Evolutionary conservation across 2,329 filamentous ascomycete species (phyloP), one percentile per base, ranked within the genome.

Genomic region (Colletotrichum musae): DNA sequence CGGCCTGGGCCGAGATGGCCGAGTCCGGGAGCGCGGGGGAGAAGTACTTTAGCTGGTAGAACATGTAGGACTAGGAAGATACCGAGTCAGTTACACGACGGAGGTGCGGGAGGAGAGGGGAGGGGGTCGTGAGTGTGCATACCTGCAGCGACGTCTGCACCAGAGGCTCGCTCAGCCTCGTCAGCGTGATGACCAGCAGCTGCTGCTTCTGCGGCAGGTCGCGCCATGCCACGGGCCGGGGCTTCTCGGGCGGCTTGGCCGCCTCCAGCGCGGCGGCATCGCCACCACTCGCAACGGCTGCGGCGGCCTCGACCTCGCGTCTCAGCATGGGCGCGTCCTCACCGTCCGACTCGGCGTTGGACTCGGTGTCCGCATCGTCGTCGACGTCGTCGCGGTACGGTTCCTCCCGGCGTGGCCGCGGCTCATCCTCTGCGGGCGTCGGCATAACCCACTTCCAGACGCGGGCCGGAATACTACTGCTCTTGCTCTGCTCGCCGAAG

Each of bases 11-110:
- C 0, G 94, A 89, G 72, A 97, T 94, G 2, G 87, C 89, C 26
- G 93, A 86, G 73, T 87, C 83, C 0, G 88, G 80, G 15, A 88
- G 81, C 10, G 75, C 79, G 0, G 84, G 81, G 67, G 88, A 82
- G 74, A 97, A 95, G 68, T 91, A 95, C 73, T 89, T 90, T n/a
- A 97, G 87, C 78, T 96, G 93, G 79, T 95, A 97, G 81, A 94
- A 97, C 84, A 97, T 90, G 80, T 97, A 97, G 2, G 92, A 88
- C 79, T 66, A 32, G 28, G 28, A 9, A 32, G 6, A 21, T 18
- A 3, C 45, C n/a, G 3, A 7, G 26, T 58, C 26, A 53, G 2
- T 32, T 32, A 32, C 7, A 53, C 0, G 1, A 18, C 5, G 21
- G 15, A 21, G 45, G n/a, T 18, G 15, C 6, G 13, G 32, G 24